phyloP scores from a whole-genome alignment of 2,329 filamentous ascomycete species.

The Lachnellula cervina region DNA sequence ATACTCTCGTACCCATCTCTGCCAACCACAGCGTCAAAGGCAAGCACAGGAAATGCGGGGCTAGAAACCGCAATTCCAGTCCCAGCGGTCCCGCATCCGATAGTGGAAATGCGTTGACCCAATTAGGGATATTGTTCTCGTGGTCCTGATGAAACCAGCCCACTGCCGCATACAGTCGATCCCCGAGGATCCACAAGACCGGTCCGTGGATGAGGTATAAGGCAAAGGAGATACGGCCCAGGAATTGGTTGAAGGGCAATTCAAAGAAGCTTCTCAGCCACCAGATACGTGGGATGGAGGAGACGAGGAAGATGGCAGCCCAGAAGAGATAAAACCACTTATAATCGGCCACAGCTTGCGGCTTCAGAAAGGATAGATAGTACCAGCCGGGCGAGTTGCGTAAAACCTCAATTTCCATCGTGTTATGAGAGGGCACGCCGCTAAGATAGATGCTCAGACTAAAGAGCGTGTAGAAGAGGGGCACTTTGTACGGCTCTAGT shows the following conservation, averaged over 20 bases:
- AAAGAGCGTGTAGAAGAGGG: constrained; percentile 51
- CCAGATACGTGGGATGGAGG: constrained; percentile 49
- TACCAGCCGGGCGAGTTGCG: constrained; percentile 46
- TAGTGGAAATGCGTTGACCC: constrained; percentile 57
- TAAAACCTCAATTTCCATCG: constrained; percentile 45
- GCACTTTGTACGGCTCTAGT: constrained; percentile 44
- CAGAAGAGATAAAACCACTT: constrained; percentile 66
- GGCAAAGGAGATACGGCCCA: constrained; percentile 57
- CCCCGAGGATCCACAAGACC: constrained; percentile 53
- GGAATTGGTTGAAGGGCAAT: constrained; percentile 52
- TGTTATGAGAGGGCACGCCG: constrained; percentile 52
- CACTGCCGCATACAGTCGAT: constrained; percentile 57
- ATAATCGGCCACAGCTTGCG: constrained; percentile 59
- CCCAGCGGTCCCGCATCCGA: constrained; percentile 60
- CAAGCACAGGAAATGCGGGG: constrained; percentile 55
- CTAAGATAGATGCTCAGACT: constrained; percentile 50
- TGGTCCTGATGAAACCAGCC: constrained; percentile 51
- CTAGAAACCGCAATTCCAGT: constrained; percentile 54
- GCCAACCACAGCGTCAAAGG: constrained; percentile 56
- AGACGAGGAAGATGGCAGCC: constrained; percentile 53
- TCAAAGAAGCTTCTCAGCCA: constrained; percentile 57
- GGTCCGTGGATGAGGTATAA: constrained; percentile 63
- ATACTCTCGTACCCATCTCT: constrained; percentile 49
- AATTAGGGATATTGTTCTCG: constrained; percentile 39
- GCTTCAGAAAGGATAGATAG: constrained; percentile 47